Conservation (phyloP, 306 rosid genomes). For the Hippophae rhamnoides region DNA sequence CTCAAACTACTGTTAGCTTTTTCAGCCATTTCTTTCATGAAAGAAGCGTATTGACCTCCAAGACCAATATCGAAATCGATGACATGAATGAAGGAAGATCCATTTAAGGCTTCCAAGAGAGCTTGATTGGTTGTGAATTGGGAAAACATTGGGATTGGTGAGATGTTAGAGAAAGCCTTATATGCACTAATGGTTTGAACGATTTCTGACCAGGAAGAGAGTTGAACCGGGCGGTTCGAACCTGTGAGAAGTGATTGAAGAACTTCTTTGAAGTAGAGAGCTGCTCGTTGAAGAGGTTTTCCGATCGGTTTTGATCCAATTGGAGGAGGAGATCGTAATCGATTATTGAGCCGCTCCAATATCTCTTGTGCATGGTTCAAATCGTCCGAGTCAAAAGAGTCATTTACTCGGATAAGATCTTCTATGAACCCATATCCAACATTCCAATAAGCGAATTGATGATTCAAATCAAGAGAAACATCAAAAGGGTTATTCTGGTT, state of each 20-base stretch:
- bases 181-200: slow-evolving; percentile 56
- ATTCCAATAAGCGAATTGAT: slow-evolving; percentile 14
- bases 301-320: slow-evolving; percentile 21
- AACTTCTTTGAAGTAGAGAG: slow-evolving; percentile 68
- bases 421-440: slow-evolving; percentile 50
- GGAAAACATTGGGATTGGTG: slow-evolving; percentile 75
- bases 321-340: slow-evolving; percentile 35
- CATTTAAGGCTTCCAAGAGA: slow-evolving; percentile 58
- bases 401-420: slow-evolving; percentile 64
- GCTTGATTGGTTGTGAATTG: slow-evolving; percentile 85
- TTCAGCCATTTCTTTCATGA: slow-evolving; percentile 68
- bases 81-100: slow-evolving; percentile 49
- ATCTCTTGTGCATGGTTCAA: slow-evolving; percentile 48
- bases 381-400: slow-evolving; percentile 64
- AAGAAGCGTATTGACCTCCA: slow-evolving; percentile 77
- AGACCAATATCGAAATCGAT: slow-evolving; percentile 79
- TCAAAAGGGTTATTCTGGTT: slow-evolving; percentile 8
- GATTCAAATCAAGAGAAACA: slow-evolving; percentile 18
- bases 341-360: slow-evolving; percentile 67
- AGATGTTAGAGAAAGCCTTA: slow-evolving; percentile 59
- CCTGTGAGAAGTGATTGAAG: slow-evolving; percentile 61
- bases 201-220: slow-evolving; percentile 55
- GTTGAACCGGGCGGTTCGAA: slow-evolving; percentile 32
- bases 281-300: slow-evolving; percentile 57
- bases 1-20: slow-evolving; percentile 31